These are phyloP conservation scores for Yamadazyma tumulicola DNA, from an alignment of 805 yeast species.

Conservation along the genomic window DNA sequence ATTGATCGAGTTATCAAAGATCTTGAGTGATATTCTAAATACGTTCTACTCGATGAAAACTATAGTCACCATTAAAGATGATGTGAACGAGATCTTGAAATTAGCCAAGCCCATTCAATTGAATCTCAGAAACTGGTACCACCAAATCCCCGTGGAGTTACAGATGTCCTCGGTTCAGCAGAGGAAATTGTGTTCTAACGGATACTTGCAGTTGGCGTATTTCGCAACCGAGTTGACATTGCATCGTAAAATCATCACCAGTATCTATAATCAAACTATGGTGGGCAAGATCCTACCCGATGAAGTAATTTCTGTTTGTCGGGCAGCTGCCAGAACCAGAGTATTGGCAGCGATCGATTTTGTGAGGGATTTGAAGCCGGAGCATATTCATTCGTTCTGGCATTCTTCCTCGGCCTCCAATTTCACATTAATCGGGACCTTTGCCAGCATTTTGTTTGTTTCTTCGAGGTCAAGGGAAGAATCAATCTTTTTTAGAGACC, in stretches of 20 bases:
- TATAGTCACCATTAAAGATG: conserved; percentile 44
- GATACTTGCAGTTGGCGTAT: conserved; percentile 78
- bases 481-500: conserved; percentile 58
- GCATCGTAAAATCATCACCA: conserved; percentile 71
- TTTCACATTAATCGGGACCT: conserved; percentile 79
- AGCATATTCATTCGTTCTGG: conserved; percentile 88
- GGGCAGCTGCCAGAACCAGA: conserved; percentile 82
- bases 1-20: conserved; percentile 61
- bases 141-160: conserved; percentile 58
- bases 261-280: conserved; percentile 38
- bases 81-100: conserved; percentile 65
- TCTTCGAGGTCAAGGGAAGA: conserved; percentile 65
- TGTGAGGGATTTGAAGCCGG: conserved; percentile 69
- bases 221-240: conserved; percentile 86
- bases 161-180: conserved; percentile 62
- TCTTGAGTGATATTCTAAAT: conserved; percentile 68
- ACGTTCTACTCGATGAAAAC: conserved; percentile 72
- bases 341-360: conserved; percentile 79
- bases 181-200: conserved; percentile 66
- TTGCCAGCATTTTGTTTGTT: conserved; percentile 76
- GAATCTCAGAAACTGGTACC: conserved; percentile 72
- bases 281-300: conserved; percentile 32
- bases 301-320: conserved; percentile 54
- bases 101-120: conserved; percentile 80
- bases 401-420: conserved; percentile 77